These are phyloP conservation scores for Passiflora organensis DNA, from an alignment of 345 rosid genomes.

Conservation along the genomic window DNA sequence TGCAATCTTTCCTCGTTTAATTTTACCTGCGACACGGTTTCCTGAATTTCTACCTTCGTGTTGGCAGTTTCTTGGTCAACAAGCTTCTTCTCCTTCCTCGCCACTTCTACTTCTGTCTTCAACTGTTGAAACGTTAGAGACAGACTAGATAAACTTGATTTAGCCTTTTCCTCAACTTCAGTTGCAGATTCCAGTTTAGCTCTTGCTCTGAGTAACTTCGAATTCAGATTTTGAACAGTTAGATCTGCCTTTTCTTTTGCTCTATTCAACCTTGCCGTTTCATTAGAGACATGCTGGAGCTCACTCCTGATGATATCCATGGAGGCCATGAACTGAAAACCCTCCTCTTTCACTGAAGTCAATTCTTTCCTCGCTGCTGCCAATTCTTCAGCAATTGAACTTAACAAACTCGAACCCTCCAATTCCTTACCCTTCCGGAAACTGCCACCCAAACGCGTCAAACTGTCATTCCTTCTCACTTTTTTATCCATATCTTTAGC, in stretches of 20 bases:
- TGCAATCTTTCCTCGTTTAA: constrained; percentile 50
- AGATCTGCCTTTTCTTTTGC: constrained; percentile 41
- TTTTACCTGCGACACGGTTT: constrained; percentile 45
- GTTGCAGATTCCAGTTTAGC: constrained; percentile 49
- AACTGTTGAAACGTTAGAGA: constrained; percentile 52
- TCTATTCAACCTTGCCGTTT: constrained; percentile 40
- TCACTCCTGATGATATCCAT: constrained; percentile 71
- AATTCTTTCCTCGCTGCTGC: constrained; percentile 62
- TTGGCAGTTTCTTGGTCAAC: constrained; percentile 39
- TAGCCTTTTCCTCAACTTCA: constrained; percentile 52
- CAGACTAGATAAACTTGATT: constrained; percentile 41
- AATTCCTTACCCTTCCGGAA: constrained; percentile 16
- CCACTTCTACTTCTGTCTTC: constrained; percentile 48
- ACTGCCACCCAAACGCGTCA: constrained; percentile 17
- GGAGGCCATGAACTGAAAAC: constrained; percentile 52
- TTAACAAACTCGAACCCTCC: constrained; percentile 29
- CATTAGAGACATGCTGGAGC: constrained; percentile 41
- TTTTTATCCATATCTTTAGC: constrained; percentile 43
- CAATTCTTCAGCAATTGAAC: constrained; percentile 43
- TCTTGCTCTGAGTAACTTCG: constrained; percentile 73
- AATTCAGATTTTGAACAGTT: constrained; percentile 48
- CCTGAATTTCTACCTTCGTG: constrained; percentile 40
- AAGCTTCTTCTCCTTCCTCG: constrained; percentile 50
- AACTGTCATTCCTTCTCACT: constrained; percentile 29
- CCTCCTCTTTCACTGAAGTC: constrained; percentile 44